phyloP scores from a whole-genome alignment of 192 early-diverging fungal species.

The Phycomyces blakesleeanus region DNA sequence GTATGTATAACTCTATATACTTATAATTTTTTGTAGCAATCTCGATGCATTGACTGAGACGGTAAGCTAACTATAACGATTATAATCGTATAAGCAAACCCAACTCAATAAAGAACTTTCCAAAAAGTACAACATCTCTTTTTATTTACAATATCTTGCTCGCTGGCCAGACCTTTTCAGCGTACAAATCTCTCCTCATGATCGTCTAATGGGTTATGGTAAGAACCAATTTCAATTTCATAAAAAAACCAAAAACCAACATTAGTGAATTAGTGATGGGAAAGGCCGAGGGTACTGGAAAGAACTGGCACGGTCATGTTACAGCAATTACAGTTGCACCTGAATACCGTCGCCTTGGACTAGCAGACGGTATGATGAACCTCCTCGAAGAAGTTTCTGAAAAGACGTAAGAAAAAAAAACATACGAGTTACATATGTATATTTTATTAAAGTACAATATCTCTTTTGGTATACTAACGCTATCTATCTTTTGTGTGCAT shows the following conservation, averaged over 20 bases:
- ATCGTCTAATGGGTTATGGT: conserved; percentile 84
- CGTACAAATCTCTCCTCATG: conserved; percentile 70
- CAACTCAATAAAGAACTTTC: neutral
- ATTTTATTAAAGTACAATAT: too few relatives aligned
- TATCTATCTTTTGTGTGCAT: neutral
- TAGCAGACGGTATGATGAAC: conserved; percentile 86
- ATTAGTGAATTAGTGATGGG: conserved; percentile 69
- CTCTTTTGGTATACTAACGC: too few relatives aligned
- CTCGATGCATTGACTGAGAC: conserved; percentile 93
- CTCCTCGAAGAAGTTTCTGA: conserved; percentile 89
- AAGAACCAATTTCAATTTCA: neutral
- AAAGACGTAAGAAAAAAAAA: conserved; percentile 63
- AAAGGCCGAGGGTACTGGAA: conserved; percentile 86
- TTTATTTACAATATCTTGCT: conserved; percentile 90
- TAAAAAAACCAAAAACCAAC: neutral
- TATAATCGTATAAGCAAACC: neutral
- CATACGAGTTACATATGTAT: too few relatives aligned
- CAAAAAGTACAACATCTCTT: conserved; percentile 85
- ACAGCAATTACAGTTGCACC: conserved; percentile 96
- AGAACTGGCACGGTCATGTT: conserved; percentile 97
- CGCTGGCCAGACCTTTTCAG: conserved; percentile 93
- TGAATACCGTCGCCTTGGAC: conserved; percentile 87
- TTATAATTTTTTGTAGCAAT: conserved; percentile 53
- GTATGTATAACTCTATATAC: too few relatives aligned
- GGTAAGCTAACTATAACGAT: conserved; percentile 37